Percentiles rank a stretch among this genome's conserved stretches.
These are phyloP conservation scores for Claviceps monticola DNA, from an alignment of 2,329 filamentous ascomycete species.

Conservation along the genomic window DNA sequence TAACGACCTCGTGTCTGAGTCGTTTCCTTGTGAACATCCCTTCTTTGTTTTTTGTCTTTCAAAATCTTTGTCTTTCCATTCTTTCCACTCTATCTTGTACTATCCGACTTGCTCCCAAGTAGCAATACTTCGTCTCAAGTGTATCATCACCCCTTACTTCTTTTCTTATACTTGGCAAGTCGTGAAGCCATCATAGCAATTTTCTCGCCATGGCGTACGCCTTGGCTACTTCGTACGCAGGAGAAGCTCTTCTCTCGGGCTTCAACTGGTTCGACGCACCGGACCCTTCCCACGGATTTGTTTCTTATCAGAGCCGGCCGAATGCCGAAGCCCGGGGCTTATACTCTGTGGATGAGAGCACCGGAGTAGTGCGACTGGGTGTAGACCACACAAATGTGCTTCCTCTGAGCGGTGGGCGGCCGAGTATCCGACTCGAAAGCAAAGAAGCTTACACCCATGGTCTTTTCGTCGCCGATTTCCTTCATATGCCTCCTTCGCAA, in stretches of 20 bases:
- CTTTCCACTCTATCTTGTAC: background rate
- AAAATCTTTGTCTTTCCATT: background rate
- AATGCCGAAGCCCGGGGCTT: slow-evolving; percentile 25
- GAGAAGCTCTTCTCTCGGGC: slow-evolving; percentile 28
- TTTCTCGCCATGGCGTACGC: slow-evolving; percentile 22
- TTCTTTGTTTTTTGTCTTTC: slow-evolving; percentile 2
- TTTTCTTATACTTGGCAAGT: background rate
- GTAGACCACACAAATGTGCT: slow-evolving; percentile 29
- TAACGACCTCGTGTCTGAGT: slow-evolving; percentile 2
- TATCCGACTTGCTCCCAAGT: background rate
- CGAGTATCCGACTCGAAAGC: slow-evolving; percentile 54
- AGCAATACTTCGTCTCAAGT: too few relatives aligned
- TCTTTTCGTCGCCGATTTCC: slow-evolving; percentile 57
- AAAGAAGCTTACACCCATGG: slow-evolving; percentile 49
- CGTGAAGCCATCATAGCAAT: background rate
- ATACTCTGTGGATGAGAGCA: slow-evolving; percentile 27
- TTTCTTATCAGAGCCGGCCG: slow-evolving; percentile 38
- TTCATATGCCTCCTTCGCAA: slow-evolving; percentile 56
- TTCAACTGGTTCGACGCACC: slow-evolving; percentile 35
- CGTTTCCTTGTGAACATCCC: background rate
- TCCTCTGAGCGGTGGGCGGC: slow-evolving; percentile 26
- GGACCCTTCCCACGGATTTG: slow-evolving; percentile 56
- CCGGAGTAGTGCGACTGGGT: slow-evolving; percentile 29
- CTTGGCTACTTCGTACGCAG: slow-evolving; percentile 28
- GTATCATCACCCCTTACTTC: background rate